phyloP scores from a whole-genome alignment of 768 basidiomycete genomes.

The Lentinula edodes region DNA sequence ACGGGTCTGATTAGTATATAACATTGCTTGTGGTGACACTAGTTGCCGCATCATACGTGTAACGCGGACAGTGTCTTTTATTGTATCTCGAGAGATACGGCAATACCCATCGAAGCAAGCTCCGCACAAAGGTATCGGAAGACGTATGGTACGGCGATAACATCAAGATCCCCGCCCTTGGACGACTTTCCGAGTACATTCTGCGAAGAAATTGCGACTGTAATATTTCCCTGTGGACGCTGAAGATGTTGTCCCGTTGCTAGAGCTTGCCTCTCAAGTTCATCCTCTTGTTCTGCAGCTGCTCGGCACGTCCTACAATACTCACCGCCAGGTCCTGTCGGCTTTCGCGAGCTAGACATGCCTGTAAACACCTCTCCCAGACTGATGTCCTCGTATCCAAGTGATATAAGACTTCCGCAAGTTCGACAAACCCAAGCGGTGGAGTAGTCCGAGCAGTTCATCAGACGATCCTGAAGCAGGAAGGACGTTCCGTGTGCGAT shows the following conservation, averaged over 20 bases:
- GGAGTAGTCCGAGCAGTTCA: conserved; percentile 99
- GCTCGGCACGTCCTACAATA: conserved; percentile 93
- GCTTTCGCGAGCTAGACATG: conserved; percentile 42
- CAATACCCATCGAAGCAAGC: conserved; percentile 97
- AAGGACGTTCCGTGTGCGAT: conserved; percentile 99
- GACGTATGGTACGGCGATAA: conserved; percentile 93
- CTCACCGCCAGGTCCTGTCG: conserved; percentile 78
- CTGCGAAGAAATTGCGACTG: conserved; percentile 60
- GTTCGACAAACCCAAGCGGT: conserved; percentile 98
- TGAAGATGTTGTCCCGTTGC: conserved; percentile 48
- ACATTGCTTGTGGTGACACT: not conserved
- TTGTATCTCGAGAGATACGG: conserved; percentile 74
- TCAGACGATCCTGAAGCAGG: conserved; percentile 94
- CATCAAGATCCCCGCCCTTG: conserved; percentile 84
- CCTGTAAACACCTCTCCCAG: conserved; percentile 60
- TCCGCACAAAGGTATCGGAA: conserved; percentile 94
- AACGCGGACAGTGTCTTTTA: not conserved
- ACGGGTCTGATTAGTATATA: no score
- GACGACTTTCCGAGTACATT: conserved; percentile 54
- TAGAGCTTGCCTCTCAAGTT: conserved; percentile 52
- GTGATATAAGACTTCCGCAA: conserved; percentile 91
- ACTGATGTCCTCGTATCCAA: conserved; percentile 89
- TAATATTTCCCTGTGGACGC: conserved; percentile 43
- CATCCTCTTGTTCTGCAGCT: conserved; percentile 57
- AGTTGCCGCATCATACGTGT: not conserved